Evolutionary conservation across 1,139 yeast genomes (phyloP), one percentile per base, ranked within the genome.

Genomic region (Debaryomyces coudertii): DNA sequence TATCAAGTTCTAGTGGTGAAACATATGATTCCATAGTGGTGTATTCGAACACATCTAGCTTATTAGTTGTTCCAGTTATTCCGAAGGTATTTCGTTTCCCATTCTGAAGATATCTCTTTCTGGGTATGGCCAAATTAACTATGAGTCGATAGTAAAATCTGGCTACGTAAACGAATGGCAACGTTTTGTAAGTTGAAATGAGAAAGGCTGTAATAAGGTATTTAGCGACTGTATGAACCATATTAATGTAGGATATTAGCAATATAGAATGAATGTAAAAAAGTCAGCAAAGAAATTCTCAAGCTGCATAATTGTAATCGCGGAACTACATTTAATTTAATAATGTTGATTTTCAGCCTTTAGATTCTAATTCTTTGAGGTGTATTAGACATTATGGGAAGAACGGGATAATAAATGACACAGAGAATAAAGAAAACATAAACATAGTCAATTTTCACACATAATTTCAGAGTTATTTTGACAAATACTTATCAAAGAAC

Each of bases 1-100:
- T 78, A 65, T 92, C 98, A 57, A 89, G 80, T 62, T 92, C 97
- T 58, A 87, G 68, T 7, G 88, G 82, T 1, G 93, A 84, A 28
- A 87, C 89, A 52, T 82, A 83, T 0, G 90, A 77, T 12, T 64
- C 53, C 56, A 77, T 73, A 5, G 65, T 60, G 1, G 74, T 63
- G 47, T 78, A 72, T 28, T 72, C 69, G 63, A 84, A 84, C 36
- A 79, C 51, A 40, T 68, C 71, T 29, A 61, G 49, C 51, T 55
- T 61, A 2, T 59, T 56, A 14, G 53, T 50, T 27, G 53, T 47
- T 8, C 57, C 55, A 16, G 57, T 49, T 33, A 65, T 53, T 4
- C 75, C 76, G 47, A 60, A 69, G 8, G 77, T 65, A 52, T 74
- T 75, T 42, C 51, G 53, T 35, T 62, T 62, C 7, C 66, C 67